Conservation (phyloP, 495 filamentous ascomycete species). For the Niebla homalea region DNA sequence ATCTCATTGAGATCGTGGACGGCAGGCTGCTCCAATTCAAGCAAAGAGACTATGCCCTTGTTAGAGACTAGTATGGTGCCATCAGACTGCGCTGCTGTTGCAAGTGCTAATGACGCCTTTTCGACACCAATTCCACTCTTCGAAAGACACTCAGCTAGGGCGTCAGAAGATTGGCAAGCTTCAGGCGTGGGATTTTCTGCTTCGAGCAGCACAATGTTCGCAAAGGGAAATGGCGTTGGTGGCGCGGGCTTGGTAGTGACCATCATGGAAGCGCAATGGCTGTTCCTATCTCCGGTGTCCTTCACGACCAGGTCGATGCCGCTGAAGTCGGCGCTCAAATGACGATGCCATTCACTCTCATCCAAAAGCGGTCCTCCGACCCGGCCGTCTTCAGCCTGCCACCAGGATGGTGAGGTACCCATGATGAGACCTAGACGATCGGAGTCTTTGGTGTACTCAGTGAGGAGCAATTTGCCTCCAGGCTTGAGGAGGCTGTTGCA, state of each 20-base stretch:
- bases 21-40: neutral
- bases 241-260: neutral
- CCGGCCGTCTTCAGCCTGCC: constrained; percentile 7
- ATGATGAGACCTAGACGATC: neutral
- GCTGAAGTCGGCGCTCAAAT: constrained; percentile 11
- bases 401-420: constrained; percentile 15
- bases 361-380: constrained; percentile 9
- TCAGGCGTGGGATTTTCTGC: neutral
- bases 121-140: neutral
- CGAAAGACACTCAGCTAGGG: neutral
- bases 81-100: neutral
- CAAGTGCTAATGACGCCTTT: neutral
- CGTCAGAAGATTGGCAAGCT: neutral
- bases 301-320: constrained; percentile 9
- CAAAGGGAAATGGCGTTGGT: neutral
- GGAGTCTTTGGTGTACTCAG: constrained; percentile 21
- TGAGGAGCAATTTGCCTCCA: constrained; percentile 25
- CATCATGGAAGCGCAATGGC: constrained; percentile 2
- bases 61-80: neutral
- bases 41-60: neutral
- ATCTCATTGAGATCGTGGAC: neutral
- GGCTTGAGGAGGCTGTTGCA: constrained; percentile 23
- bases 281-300: neutral
- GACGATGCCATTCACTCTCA: constrained; percentile 11
- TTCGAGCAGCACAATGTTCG: neutral